Base-by-base conservation (phyloP, 345 rosid genomes). In the Orychophragmus violaceus region DNA sequence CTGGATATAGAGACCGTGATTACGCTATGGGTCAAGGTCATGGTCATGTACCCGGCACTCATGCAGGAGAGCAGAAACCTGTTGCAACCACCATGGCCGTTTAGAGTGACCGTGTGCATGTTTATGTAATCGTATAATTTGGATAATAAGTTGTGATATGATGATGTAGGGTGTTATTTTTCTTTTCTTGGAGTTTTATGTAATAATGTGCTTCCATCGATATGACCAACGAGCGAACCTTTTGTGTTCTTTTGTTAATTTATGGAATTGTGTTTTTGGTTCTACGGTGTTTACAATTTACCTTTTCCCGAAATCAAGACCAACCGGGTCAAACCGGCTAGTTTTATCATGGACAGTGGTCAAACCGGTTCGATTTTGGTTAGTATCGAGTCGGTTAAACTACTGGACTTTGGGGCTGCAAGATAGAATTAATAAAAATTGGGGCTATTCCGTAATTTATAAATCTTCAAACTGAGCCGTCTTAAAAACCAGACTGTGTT, bases 1-100 rank as follows among this genome's bases (percentile, higher is more conserved):
- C 99, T 0, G 95, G 95, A 0, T 94, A 88, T 59, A 73, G 91
- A 57, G 91, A 90, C 50, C 54, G 66, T 1, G 87, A 81, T 25
- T 81, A 85, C 2, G 86, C 81, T 9, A 29, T 72, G 0, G 79
- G 76, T 1, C 75, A 59, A 5, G 76, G 72, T 23, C 72, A 46
- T 29, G 64, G 48, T 5, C 70, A 72, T 28, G 76, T 50, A 14
- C 76, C 81, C 0, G 79, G 68, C 0, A 82, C 66, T 0, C 51
- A 25, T 13, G 80, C 41, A 0, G 82, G 84, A 0, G 64, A 30
- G 14, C 70, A 64, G 8, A 79, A 79, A 65, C 70, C 70, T 18
- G 67, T 75, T 18, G 71, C 41, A 9, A 18, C 63, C 12, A 54
- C 68, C 12, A 73, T 73, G 77, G 72, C 77, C 4, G 68, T 42